Evolutionary conservation across 768 basidiomycete species (phyloP).

Genomic region (Boletus reticuloceps): DNA sequence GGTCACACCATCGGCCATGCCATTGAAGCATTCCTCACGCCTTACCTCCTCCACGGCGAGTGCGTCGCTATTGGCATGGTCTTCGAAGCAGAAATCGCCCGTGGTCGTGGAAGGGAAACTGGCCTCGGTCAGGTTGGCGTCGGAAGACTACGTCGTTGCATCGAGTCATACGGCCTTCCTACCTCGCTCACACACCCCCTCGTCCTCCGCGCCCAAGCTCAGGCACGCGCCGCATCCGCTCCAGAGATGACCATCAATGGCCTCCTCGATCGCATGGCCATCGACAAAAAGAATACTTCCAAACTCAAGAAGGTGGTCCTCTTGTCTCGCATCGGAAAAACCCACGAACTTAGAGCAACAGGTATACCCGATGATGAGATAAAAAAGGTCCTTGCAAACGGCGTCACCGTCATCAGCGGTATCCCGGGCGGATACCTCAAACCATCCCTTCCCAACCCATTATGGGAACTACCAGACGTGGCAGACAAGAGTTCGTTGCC

Average conservation of each 20-base stretch:
- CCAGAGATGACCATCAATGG: slow-evolving; percentile 58
- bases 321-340: slow-evolving; percentile 86
- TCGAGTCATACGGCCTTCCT: slow-evolving; percentile 91
- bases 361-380: slow-evolving; percentile 81
- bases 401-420: slow-evolving; percentile 70
- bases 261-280: slow-evolving; percentile 88
- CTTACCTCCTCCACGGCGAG: slow-evolving; percentile 93
- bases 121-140: slow-evolving; percentile 89
- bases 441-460: slow-evolving; percentile 47
- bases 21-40: slow-evolving; percentile 94
- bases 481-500: slow-evolving; percentile 15
- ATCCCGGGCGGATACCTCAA: slow-evolving; percentile 40
- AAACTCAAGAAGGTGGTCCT: slow-evolving; percentile 90
- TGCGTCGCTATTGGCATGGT: slow-evolving; percentile 96
- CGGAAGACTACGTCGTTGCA: slow-evolving; percentile 81
- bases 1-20: slow-evolving; percentile 99
- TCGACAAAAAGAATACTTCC: slow-evolving; percentile 96
- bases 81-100: slow-evolving; percentile 90
- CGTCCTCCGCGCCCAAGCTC: slow-evolving; percentile 40
- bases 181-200: slow-evolving; percentile 75
- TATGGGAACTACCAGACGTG: slow-evolving; percentile 18
- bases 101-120: slow-evolving; percentile 61
- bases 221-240: slow-evolving; percentile 18
- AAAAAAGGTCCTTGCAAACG: slow-evolving; percentile 75
- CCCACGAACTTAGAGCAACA: slow-evolving; percentile 89